Evolutionary conservation across 2,329 filamentous ascomycete genomes (phyloP), one percentile per base, ranked within the genome.

Genomic region (Pseudogymnoascus destructans): DNA sequence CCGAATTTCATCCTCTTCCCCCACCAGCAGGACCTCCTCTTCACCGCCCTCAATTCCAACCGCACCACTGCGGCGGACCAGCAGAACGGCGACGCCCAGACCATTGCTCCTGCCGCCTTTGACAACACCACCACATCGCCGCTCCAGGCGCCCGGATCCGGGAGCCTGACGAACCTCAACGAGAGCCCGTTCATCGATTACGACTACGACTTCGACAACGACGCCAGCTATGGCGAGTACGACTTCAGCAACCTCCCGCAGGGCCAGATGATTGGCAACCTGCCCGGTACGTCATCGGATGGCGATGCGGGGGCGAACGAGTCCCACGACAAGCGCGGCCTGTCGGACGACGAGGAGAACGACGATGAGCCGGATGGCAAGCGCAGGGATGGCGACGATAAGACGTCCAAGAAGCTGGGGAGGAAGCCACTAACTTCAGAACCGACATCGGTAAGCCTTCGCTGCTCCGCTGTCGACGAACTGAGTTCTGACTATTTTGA

Each of bases 401-500:
- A 93, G 73, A 78, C 85, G 42, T 82, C 89, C 21, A 97, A 97
- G 81, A 98, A 97, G 74, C 92, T 93, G 3, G 93, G 93, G 56
- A 83, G 93, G 63, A 98, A 98, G 77, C 93, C 92, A 17, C 77
- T 97, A 67, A 97, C 89, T 54, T 95, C 89, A 19, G 93, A 97
- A 72, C 93, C 93, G 21, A 97, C 88, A 65, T 93, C 91, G 64
- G 92, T 97, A 84, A 76, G 91, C 82, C 38, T n/a, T 27, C 11
- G 10, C 36, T 54, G 32, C 59, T 42, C 27, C 13, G 4, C 19
- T 30, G 38, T 46, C 23, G 23, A 58, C 13, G 17, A 7, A 58
- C 27, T 30, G 17, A 58, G 23, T 62, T 62, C 68, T 71, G 65
- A 71, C 64, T 36, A 30, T 55, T 63, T 40, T 35, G 8, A 32